A percentile compares a stretch with the other conserved stretches of the same genome.
Evolutionary conservation across 2,329 filamentous ascomycete species (phyloP).

Genomic region (Phaeoacremonium minimum): DNA sequence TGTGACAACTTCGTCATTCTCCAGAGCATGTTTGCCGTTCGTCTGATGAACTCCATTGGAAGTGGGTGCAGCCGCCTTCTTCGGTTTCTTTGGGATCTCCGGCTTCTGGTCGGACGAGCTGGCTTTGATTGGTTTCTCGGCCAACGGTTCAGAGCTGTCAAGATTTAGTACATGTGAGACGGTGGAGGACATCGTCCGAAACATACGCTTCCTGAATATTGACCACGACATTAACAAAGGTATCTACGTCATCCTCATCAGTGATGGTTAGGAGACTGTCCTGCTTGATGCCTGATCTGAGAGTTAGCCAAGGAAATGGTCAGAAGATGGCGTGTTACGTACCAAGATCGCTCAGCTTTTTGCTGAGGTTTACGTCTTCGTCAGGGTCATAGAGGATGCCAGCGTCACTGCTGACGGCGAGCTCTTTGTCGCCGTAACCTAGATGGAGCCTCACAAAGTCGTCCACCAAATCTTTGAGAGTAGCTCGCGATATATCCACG

Average conservation of each 20-base stretch:
- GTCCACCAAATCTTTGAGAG: slow-evolving; percentile 74
- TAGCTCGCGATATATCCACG: slow-evolving; percentile 68
- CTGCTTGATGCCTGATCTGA: slow-evolving; percentile 55
- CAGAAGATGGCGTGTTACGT: slow-evolving; percentile 19
- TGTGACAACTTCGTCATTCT: slow-evolving; percentile 27
- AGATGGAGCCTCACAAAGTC: slow-evolving; percentile 66
- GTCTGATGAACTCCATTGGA: slow-evolving; percentile 31
- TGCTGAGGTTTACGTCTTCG: slow-evolving; percentile 77
- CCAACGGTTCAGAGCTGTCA: slow-evolving; percentile 31
- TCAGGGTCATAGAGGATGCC: slow-evolving; percentile 87
- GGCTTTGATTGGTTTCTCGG: slow-evolving; percentile 52
- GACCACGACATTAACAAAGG: slow-evolving; percentile 77
- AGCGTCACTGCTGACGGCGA: slow-evolving; percentile 70
- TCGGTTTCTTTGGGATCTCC: slow-evolving; percentile 50
- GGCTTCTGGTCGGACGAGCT: slow-evolving; percentile 34
- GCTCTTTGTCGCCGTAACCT: slow-evolving; percentile 72
- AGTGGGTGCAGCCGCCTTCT: slow-evolving; percentile 30
- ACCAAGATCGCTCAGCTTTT: slow-evolving; percentile 75
- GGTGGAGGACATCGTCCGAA: too few relatives aligned
- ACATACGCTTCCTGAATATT: slow-evolving; percentile 62
- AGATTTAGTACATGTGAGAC: slow-evolving; percentile 20
- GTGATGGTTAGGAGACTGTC: slow-evolving; percentile 78
- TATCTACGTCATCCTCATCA: slow-evolving; percentile 72
- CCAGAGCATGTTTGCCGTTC: slow-evolving; percentile 35
- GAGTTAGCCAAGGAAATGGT: neutral